Evolutionary conservation across 2,329 filamentous ascomycete species (phyloP).

Genomic region (Raffaelea ambrosiae): DNA sequence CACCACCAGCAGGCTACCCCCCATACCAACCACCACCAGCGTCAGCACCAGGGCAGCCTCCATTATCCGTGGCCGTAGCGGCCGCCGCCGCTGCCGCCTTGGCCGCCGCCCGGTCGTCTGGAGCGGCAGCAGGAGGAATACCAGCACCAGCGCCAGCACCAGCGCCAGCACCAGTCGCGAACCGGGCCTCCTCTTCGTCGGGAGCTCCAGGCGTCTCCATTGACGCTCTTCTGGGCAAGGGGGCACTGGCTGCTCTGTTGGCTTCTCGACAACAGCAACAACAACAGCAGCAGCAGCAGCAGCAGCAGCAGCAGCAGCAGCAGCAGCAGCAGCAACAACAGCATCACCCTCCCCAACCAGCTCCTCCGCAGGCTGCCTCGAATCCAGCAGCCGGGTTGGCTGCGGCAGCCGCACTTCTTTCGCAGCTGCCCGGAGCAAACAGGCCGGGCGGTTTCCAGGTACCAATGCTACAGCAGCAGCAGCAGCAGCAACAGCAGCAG

Average conservation of each 20-base stretch:
- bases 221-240: conserved; percentile 50
- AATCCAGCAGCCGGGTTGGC: background rate
- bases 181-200: too few species aligned
- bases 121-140: conserved; percentile 1
- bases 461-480: conserved; percentile 24
- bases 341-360: background rate
- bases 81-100: conserved; percentile 11
- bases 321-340: background rate
- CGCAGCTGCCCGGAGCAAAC: background rate
- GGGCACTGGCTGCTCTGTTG: conserved; percentile 51
- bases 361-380: conserved; percentile 8
- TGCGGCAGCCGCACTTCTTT: conserved; percentile 9
- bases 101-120: conserved; percentile 13
- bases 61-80: conserved; percentile 18
- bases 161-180: conserved; percentile 25
- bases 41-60: conserved; percentile 17
- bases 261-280: conserved; percentile 34
- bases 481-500: background rate
- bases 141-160: conserved; percentile 6
- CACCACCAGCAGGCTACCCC: conserved; percentile 18
- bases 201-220: conserved; percentile 35
- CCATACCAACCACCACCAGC: conserved; percentile 17
- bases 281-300: conserved; percentile 18
- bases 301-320: background rate
- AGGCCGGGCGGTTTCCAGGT: conserved; percentile 15